phyloP scores from a whole-genome alignment of 495 filamentous ascomycete species.

The Durotheca rogersii region DNA sequence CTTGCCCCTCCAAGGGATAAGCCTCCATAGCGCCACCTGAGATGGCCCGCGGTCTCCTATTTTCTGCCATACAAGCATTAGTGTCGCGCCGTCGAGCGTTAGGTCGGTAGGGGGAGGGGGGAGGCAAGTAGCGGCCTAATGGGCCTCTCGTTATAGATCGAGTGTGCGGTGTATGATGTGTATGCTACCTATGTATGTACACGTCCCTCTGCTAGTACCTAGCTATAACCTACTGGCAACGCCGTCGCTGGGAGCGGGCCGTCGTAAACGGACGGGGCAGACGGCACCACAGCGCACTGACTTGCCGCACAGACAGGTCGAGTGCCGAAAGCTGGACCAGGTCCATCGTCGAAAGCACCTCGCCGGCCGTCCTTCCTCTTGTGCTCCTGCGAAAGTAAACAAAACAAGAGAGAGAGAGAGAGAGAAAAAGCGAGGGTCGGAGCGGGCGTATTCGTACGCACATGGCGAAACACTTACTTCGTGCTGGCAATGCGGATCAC shows the following conservation, averaged over 20 bases:
- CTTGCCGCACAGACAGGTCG: conserved; percentile 1
- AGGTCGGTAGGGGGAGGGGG: conserved; percentile 16
- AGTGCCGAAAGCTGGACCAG: conserved; percentile 9
- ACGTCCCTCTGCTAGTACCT: too few species aligned
- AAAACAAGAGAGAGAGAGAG: too few species aligned
- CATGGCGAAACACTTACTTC: background rate
- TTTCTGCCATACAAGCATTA: conserved; percentile 12
- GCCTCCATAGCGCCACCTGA: conserved; percentile 6
- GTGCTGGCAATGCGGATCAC: background rate
- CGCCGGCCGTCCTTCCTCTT: conserved; percentile 4
- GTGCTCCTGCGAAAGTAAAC: too few species aligned
- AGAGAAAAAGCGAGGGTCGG: too few species aligned
- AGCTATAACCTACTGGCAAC: too few species aligned
- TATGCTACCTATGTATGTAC: too few species aligned
- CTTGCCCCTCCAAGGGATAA: conserved; percentile 4
- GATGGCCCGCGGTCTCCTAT: conserved; percentile 5
- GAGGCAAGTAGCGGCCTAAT: conserved; percentile 6
- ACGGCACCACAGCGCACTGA: too few species aligned
- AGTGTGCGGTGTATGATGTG: too few species aligned
- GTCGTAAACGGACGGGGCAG: conserved; percentile 23
- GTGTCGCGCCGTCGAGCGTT: conserved; percentile 14
- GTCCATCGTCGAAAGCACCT: conserved; percentile 5
- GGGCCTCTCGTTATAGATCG: too few species aligned
- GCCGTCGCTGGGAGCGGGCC: conserved; percentile 20
- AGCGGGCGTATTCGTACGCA: background rate